Base-by-base conservation (phyloP, 2,329 filamentous ascomycete genomes). In the Endoconidiophora laricicola region DNA sequence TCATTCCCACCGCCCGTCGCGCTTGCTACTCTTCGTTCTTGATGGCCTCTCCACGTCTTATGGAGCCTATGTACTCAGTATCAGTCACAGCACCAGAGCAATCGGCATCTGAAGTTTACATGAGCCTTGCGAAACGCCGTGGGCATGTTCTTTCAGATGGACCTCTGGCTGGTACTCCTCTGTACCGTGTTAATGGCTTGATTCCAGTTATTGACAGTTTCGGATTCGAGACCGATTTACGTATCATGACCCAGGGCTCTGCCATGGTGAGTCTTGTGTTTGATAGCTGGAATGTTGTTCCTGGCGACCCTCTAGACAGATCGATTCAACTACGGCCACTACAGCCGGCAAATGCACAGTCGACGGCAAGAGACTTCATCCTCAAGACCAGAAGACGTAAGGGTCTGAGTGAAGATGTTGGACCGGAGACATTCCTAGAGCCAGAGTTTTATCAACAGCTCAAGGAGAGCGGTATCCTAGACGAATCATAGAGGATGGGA, bases 151-250 rank as follows among this genome's bases (percentile, higher is more conserved):
- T 98, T 23, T 81, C 84, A n/a, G 91, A 98, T 62, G 86, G 86
- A 0, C 88, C 88, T 12, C 86, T 98, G 54, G 87, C 90, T 0
- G 91, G 91, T 22, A 96, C 91, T 7, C 91, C 90, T 3, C 74
- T 98, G 9, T 96, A 95, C 66, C 82, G 84, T 20, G 88, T 95
- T 48, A 84, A 81, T 59, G 91, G 91, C 3, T 72, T 96, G 46
- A 79, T 98, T 50, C 91, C 91, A 7, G 91, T 96, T 53, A 94
- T 98, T 61, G 91, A 98, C 69, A 87, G 81, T 26, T 98, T 98
- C 60, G 91, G 91, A 18, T 96, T 98, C 65, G 91, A 98, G 70
- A 96, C 91, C 12, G 91, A 98, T 68, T 72, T 98, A 52, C 76
- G 91, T 55, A 96, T 96, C 61, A 88, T 94, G 65, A 95, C 90